A percentile compares a stretch with the other conserved stretches of the same genome.
phyloP scores from a whole-genome alignment of 2,329 filamentous ascomycete species.

The Pseudogymnoascus sp. region DNA sequence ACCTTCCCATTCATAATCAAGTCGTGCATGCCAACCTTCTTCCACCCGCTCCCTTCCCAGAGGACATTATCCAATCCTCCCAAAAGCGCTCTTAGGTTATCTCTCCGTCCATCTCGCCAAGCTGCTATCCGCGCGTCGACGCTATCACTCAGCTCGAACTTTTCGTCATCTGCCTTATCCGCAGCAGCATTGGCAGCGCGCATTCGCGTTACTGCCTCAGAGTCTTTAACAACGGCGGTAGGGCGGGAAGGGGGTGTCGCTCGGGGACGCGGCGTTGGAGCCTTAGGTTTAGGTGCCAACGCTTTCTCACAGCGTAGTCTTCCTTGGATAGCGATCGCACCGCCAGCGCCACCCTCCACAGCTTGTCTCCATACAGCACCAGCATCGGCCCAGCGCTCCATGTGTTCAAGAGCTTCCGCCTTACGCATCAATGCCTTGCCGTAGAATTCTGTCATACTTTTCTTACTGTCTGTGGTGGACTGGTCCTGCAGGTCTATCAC shows the following conservation, averaged over 20 bases:
- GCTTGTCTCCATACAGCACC: conserved; percentile 72
- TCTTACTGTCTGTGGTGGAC: conserved; percentile 53
- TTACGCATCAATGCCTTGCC: conserved; percentile 92
- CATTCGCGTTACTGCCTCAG: conserved; percentile 74
- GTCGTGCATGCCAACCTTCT: conserved; percentile 92
- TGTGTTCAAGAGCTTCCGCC: conserved; percentile 88
- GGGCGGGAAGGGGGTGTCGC: conserved; percentile 39
- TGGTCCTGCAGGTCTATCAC: conserved; percentile 60
- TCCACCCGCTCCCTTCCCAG: conserved; percentile 92
- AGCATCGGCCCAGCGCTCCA: conserved; percentile 90
- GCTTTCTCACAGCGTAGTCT: conserved; percentile 86
- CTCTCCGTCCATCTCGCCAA: conserved; percentile 88
- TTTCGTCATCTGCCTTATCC: conserved; percentile 84
- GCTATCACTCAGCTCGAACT: conserved; percentile 77
- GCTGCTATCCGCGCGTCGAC: conserved; percentile 72
- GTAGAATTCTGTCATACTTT: conserved; percentile 88
- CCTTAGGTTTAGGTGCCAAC: conserved; percentile 59
- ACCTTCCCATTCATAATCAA: conserved; percentile 89
- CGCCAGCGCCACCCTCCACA: conserved; percentile 81
- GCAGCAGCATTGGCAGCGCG: conserved; percentile 80
- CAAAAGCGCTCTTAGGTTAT: conserved; percentile 83
- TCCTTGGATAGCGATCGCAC: conserved; percentile 73
- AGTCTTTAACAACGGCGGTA: conserved; percentile 39
- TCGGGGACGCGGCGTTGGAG: conserved; percentile 37
- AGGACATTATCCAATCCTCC: conserved; percentile 82